Percentiles rank a stretch among this genome's conserved stretches.
These are phyloP conservation scores for Sugiyamaella grinbergsii DNA, from an alignment of 1,139 yeast species.

Conservation along the genomic window DNA sequence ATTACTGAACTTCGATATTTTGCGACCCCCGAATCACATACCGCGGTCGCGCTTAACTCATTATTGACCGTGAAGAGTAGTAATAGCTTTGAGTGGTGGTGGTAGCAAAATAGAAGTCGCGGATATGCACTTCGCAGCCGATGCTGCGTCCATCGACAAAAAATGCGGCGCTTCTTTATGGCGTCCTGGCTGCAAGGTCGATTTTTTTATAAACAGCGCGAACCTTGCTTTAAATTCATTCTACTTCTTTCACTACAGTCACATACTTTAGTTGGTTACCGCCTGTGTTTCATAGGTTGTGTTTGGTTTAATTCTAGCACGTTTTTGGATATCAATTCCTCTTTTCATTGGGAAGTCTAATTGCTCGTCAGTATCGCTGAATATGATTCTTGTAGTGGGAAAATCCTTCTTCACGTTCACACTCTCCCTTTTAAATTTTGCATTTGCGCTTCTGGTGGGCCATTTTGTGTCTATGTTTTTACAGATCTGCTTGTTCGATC, in stretches of 20 bases:
- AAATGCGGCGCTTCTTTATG: too few relatives aligned
- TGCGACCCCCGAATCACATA: too few relatives aligned
- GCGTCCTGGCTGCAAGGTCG: too few relatives aligned
- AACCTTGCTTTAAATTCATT: background rate
- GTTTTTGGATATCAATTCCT: too few relatives aligned
- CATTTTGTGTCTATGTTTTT: slow-evolving; percentile 14
- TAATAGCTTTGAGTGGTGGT: too few relatives aligned
- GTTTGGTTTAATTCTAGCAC: too few relatives aligned
- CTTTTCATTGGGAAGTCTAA: background rate
- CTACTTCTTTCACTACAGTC: background rate
- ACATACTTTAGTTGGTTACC: background rate
- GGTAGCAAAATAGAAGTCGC: too few relatives aligned
- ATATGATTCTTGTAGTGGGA: slow-evolving; percentile 1
- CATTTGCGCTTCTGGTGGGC: slow-evolving; percentile 13
- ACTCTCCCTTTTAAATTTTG: slow-evolving; percentile 6
- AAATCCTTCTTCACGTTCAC: slow-evolving; percentile 5
- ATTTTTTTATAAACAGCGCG: background rate
- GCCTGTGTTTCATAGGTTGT: background rate
- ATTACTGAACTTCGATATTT: too few relatives aligned
- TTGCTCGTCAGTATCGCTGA: background rate
- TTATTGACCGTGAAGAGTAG: too few relatives aligned
- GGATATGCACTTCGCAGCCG: slow-evolving; percentile 10
- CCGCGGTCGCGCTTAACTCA: too few relatives aligned
- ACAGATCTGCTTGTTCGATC: slow-evolving; percentile 14
- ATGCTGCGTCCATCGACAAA: background rate